Evolutionary conservation across 495 filamentous ascomycete genomes (phyloP).

Genomic region (Tuber melanosporum): DNA sequence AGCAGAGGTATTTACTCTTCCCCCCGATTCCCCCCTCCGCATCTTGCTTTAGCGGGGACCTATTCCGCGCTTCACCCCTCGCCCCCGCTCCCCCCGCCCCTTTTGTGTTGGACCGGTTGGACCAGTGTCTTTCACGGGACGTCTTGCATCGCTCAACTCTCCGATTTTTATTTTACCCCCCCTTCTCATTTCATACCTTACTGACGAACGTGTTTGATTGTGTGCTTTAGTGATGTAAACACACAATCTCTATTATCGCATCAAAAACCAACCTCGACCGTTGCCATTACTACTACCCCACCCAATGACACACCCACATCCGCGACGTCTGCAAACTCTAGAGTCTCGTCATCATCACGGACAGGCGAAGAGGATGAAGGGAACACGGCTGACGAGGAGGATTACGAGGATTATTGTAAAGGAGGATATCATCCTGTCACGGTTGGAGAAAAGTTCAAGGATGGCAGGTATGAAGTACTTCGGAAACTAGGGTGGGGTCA

Average conservation of each 20-base stretch:
- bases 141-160: conserved; percentile 32
- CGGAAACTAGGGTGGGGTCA: conserved; percentile 98
- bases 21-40: conserved; percentile 16
- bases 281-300: conserved; percentile 6
- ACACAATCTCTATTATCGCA: conserved; percentile 31
- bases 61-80: conserved; percentile 8
- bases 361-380: conserved; percentile 74
- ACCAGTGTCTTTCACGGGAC: conserved; percentile 16
- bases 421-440: conserved; percentile 93
- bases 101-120: conserved; percentile 5
- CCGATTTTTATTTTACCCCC: conserved; percentile 17
- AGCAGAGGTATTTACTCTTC: conserved; percentile 39
- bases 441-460: conserved; percentile 94
- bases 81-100: conserved; percentile 28
- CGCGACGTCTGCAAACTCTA: conserved; percentile 37
- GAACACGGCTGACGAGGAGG: conserved; percentile 94
- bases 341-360: conserved; percentile 39
- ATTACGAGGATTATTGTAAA: conserved; percentile 98
- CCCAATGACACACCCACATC: conserved; percentile 27
- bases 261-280: conserved; percentile 21
- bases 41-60: neutral
- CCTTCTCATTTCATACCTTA: conserved; percentile 33
- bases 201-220: conserved; percentile 22
- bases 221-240: conserved; percentile 33
- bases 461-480: conserved; percentile 92